A percentile compares a stretch with the other conserved stretches of the same genome.
These are phyloP conservation scores for Akanthomyces lecanii DNA, from an alignment of 2,329 filamentous ascomycete species.

Conservation along the genomic window DNA sequence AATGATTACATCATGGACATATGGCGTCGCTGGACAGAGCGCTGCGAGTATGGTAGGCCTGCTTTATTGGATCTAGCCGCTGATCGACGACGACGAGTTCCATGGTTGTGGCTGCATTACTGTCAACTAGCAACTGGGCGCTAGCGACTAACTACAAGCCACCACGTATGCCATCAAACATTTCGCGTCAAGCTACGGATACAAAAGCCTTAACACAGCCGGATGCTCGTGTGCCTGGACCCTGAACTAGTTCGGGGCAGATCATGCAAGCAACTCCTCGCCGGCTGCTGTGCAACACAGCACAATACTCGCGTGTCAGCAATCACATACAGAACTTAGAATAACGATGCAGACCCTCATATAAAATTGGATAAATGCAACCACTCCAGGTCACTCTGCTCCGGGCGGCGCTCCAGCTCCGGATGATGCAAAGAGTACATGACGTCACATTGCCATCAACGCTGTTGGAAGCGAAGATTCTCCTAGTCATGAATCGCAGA, in stretches of 20 bases:
- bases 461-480: not conserved
- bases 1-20: slow-evolving; percentile 15
- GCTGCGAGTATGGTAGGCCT: not conserved
- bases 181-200: not conserved
- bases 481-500: not conserved
- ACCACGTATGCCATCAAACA: not conserved
- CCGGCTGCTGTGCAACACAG: not conserved
- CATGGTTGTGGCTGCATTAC: not conserved
- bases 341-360: not conserved
- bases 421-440: not conserved
- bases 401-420: not conserved
- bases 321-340: not conserved
- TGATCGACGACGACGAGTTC: not conserved
- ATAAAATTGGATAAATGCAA: not conserved
- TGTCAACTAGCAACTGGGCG: not conserved
- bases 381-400: not conserved
- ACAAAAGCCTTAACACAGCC: not conserved
- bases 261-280: not conserved
- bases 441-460: slow-evolving; percentile 5
- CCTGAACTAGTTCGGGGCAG: not conserved
- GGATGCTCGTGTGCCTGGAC: not conserved
- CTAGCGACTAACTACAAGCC: not conserved
- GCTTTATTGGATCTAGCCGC: not conserved
- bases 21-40: not conserved
- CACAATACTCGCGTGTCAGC: not conserved